Evolutionary conservation across 2,329 filamentous ascomycete species (phyloP).

Genomic region (Zasmidium angulare): DNA sequence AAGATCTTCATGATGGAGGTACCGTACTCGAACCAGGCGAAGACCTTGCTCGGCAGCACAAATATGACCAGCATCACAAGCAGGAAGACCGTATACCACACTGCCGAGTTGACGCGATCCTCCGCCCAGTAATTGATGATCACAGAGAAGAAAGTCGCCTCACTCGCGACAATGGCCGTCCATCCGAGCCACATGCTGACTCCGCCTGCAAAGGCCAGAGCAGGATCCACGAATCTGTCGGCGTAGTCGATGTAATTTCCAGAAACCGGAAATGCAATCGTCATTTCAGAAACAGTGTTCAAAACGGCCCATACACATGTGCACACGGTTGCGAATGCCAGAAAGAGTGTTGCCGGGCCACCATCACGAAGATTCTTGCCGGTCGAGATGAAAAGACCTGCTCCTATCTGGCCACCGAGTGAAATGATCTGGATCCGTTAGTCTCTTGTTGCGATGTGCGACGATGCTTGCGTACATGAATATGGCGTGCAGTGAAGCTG

Average conservation of each 20-base stretch:
- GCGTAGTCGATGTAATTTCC: slow-evolving; percentile 42
- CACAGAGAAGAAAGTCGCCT: slow-evolving; percentile 45
- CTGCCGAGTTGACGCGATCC: slow-evolving; percentile 58
- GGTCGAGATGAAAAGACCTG: slow-evolving; percentile 53
- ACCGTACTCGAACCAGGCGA: slow-evolving; percentile 36
- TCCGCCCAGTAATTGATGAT: slow-evolving; percentile 19
- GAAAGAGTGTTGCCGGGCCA: slow-evolving; percentile 44
- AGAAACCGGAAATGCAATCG: slow-evolving; percentile 38
- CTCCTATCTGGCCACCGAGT: slow-evolving; percentile 43
- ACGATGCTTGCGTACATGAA: slow-evolving; percentile 9
- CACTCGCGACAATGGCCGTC: slow-evolving; percentile 27
- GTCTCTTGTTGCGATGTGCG: not conserved
- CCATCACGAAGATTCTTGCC: slow-evolving; percentile 48
- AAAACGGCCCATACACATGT: slow-evolving; percentile 36
- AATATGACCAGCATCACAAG: slow-evolving; percentile 53
- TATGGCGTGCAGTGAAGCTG: slow-evolving; percentile 14
- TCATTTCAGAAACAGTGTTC: slow-evolving; percentile 39
- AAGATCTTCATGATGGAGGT: slow-evolving; percentile 30
- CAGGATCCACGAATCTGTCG: slow-evolving; percentile 40
- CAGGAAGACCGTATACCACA: slow-evolving; percentile 82
- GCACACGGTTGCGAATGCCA: slow-evolving; percentile 34
- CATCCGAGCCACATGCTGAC: slow-evolving; percentile 36
- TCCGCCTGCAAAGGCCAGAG: slow-evolving; percentile 41
- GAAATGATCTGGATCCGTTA: slow-evolving; percentile 26
- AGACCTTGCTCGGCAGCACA: slow-evolving; percentile 31